Evolutionary conservation across 805 yeast species (phyloP).

Genomic region (Saccharomycopsis fodiens): DNA sequence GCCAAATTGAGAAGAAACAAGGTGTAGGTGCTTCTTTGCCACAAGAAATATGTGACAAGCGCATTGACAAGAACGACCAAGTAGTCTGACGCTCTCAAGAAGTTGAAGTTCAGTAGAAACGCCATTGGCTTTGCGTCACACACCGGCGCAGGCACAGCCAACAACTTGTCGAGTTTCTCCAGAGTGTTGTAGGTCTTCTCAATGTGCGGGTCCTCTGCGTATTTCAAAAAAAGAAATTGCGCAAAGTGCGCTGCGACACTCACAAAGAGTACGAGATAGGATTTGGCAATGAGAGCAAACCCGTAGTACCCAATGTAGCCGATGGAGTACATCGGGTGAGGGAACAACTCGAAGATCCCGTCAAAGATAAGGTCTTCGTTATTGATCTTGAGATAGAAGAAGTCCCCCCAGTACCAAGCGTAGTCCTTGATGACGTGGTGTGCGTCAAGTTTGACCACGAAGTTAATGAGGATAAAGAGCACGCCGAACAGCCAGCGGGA

Average conservation of each 20-base stretch:
- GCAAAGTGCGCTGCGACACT: constrained; percentile 69
- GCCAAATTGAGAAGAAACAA: constrained; percentile 36
- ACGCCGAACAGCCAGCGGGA: constrained; percentile 54
- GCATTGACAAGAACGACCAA: constrained; percentile 36
- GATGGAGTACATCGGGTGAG: constrained; percentile 89
- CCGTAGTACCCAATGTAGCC: constrained; percentile 88
- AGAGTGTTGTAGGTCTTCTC: constrained; percentile 59
- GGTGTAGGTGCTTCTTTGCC: constrained; percentile 29
- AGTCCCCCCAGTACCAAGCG: constrained; percentile 96
- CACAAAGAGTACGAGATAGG: constrained; percentile 59
- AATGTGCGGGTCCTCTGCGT: constrained; percentile 81
- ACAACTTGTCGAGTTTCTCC: constrained; percentile 27
- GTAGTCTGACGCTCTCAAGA: constrained; percentile 57
- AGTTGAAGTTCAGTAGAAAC: constrained; percentile 54
- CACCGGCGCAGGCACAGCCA: constrained; percentile 28
- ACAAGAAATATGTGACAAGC: not conserved
- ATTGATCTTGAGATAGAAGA: constrained; percentile 68
- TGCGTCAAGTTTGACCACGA: constrained; percentile 83
- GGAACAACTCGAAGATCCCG: constrained; percentile 84
- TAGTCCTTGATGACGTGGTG: constrained; percentile 83
- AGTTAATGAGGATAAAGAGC: constrained; percentile 56
- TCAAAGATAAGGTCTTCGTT: constrained; percentile 68
- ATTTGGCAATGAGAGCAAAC: constrained; percentile 66
- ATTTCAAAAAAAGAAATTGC: constrained; percentile 67
- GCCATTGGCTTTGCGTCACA: constrained; percentile 46